phyloP scores from a whole-genome alignment of 176 grass and related monocot genomes.

The Cocos nucifera region DNA sequence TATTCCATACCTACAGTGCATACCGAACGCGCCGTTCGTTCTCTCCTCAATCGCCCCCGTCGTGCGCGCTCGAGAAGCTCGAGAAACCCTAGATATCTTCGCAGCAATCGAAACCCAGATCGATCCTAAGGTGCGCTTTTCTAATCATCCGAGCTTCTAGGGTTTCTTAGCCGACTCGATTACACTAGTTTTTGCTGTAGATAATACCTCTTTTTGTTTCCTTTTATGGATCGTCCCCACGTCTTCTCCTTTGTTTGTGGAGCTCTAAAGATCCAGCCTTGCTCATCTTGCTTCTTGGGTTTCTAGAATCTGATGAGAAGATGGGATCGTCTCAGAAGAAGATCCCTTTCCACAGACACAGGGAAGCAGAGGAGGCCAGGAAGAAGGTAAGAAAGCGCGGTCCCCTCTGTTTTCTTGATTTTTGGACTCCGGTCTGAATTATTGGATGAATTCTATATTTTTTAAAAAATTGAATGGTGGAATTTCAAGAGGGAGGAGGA shows the following conservation, averaged over 20 bases:
- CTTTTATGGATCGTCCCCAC: too few species aligned
- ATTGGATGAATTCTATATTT: too few species aligned
- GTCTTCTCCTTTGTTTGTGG: too few species aligned
- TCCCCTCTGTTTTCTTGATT: not conserved
- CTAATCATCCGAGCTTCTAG: too few species aligned
- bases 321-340: constrained; percentile 80
- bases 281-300: too few species aligned
- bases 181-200: too few species aligned
- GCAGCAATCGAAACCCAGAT: not conserved
- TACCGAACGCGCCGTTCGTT: too few species aligned
- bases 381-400: constrained; percentile 54
- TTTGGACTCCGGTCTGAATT: not conserved
- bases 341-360: constrained; percentile 74
- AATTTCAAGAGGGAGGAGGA: constrained; percentile 79
- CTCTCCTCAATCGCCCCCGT: not conserved
- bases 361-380: constrained; percentile 91
- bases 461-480: constrained; percentile 1
- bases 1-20: too few species aligned
- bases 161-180: too few species aligned
- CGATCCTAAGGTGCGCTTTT: not conserved
- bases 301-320: not conserved
- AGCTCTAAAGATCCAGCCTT: too few species aligned
- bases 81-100: constrained; percentile 7
- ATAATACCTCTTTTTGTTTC: too few species aligned
- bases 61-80: not conserved